Percentiles rank a stretch among this genome's conserved stretches.
Evolutionary conservation across 2,329 filamentous ascomycete genomes (phyloP).

Genomic region (Phaeoacremonium minimum): DNA sequence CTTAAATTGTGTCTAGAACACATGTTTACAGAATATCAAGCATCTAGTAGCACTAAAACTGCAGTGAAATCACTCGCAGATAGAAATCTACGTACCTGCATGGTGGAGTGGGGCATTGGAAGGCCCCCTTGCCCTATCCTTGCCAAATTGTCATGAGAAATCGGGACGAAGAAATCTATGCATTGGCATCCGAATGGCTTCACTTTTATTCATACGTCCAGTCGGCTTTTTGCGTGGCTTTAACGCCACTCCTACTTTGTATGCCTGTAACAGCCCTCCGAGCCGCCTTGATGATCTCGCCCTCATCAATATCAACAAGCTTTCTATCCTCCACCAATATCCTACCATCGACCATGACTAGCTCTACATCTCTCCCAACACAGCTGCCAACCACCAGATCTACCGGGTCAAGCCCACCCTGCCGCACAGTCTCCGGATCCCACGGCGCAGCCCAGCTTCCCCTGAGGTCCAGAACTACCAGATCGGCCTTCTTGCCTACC

Average conservation of each 20-base stretch:
- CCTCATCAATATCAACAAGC: slow-evolving; percentile 16
- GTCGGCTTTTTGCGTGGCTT: slow-evolving; percentile 3
- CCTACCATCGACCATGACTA: slow-evolving; percentile 19
- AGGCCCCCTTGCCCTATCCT: no score
- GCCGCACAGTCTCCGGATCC: slow-evolving; percentile 22
- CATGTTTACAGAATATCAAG: no score
- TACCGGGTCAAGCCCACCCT: slow-evolving; percentile 28
- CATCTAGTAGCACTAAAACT: no score
- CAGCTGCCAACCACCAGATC: slow-evolving; percentile 23
- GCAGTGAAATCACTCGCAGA: no score
- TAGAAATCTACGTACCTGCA: no score
- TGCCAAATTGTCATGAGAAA: no score
- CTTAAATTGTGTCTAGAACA: no score
- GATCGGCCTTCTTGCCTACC: slow-evolving; percentile 37
- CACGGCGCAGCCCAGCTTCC: slow-evolving; percentile 24
- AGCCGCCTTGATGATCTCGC: slow-evolving; percentile 9
- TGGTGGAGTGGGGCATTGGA: no score
- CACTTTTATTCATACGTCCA: slow-evolving; percentile 9
- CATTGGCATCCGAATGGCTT: no score
- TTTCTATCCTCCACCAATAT: slow-evolving; percentile 15
- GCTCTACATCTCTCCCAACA: slow-evolving; percentile 16
- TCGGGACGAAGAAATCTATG: no score
- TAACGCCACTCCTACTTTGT: slow-evolving; percentile 7
- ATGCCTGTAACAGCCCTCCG: slow-evolving; percentile 6
- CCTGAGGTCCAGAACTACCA: slow-evolving; percentile 19